These are phyloP conservation scores for Thecaphora thlaspeos DNA, from an alignment of 1,284 basidiomycete genomes.

Conservation along the genomic window DNA sequence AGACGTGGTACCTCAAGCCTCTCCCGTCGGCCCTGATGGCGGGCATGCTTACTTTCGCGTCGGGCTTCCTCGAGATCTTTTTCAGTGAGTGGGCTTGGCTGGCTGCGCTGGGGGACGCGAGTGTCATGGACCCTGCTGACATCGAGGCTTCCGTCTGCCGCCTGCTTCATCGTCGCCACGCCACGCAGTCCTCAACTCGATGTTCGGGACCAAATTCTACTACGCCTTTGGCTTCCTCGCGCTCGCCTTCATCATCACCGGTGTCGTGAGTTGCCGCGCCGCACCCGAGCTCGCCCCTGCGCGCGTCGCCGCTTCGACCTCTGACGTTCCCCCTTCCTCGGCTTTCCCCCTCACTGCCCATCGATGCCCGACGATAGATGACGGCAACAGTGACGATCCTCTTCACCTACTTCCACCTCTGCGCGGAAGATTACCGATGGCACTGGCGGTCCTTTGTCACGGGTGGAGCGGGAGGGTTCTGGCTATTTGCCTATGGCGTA, in stretches of 20 bases:
- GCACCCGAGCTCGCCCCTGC: no score
- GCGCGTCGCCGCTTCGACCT: no score
- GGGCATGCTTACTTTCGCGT: slow-evolving; percentile 91
- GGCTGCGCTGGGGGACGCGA: no score
- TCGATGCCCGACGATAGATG: slow-evolving; percentile 25
- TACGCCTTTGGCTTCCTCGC: slow-evolving; percentile 74
- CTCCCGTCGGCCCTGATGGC: slow-evolving; percentile 76
- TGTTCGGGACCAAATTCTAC: slow-evolving; percentile 83
- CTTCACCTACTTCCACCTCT: slow-evolving; percentile 74
- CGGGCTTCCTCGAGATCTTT: slow-evolving; percentile 92
- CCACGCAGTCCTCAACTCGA: slow-evolving; percentile 73
- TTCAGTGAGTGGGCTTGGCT: slow-evolving; percentile 61
- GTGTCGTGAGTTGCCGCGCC: slow-evolving; percentile 74
- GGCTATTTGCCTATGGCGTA: slow-evolving; percentile 74
- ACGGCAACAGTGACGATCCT: slow-evolving; percentile 51
- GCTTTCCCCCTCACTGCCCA: no score
- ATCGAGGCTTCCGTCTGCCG: no score
- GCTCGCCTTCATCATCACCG: slow-evolving; percentile 79
- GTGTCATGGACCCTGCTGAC: no score
- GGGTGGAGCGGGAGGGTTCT: slow-evolving; percentile 91
- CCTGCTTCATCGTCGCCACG: no score
- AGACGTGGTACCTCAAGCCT: slow-evolving; percentile 56
- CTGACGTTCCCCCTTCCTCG: no score
- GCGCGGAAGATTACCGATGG: slow-evolving; percentile 96
- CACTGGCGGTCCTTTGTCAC: slow-evolving; percentile 93